Base-by-base conservation (phyloP, 1,284 basidiomycete genomes). In the Fomitiporia mediterranea region DNA sequence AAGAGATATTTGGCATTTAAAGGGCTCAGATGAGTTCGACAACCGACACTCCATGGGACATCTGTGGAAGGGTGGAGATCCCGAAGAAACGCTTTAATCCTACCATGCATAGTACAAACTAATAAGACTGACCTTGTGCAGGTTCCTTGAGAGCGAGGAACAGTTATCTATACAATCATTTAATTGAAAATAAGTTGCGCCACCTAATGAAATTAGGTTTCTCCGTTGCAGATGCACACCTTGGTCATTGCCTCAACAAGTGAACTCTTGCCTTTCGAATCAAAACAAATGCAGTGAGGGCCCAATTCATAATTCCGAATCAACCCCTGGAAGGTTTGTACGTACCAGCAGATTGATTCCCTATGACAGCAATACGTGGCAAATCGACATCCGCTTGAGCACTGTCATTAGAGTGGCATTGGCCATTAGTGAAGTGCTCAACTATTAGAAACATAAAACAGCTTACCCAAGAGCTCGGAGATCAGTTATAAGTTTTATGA, bases 11-110 rank as follows among this genome's bases (percentile, higher is more conserved):
- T 66, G 64, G 55, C 73, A 76, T 1, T 65, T 59, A 74, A 75
- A 77, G 0, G 60, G 59, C 2, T 61, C 58, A 1, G 60, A 28
- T 0, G 68, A 65, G 3, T 64, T 64, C 0, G 66, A 63, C 43
- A 77, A 59, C 0, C 72, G 65, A 54, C 74, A 76, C 59, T 76
- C 75, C 63, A 73, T 73, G 0, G 75, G 74, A 58, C 74, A 76
- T 40, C 74, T 54, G 6, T 74, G 61, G 2, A 72, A 72, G 8
- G 73, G 67, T 8, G 60, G 69, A 19, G 74, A n/a, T n/a, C n/a
- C n/a, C n/a, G n/a, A n/a, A n/a, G n/a, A n/a, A n/a, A n/a, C n/a
- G n/a, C n/a, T n/a, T n/a, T n/a, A n/a, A n/a, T n/a, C n/a, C n/a
- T n/a, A n/a, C n/a, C 69, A 67, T 66, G 39, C 19, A 51, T 46